phyloP scores from a whole-genome alignment of 2,329 filamentous ascomycete species.

The Colletotrichum coccodes region DNA sequence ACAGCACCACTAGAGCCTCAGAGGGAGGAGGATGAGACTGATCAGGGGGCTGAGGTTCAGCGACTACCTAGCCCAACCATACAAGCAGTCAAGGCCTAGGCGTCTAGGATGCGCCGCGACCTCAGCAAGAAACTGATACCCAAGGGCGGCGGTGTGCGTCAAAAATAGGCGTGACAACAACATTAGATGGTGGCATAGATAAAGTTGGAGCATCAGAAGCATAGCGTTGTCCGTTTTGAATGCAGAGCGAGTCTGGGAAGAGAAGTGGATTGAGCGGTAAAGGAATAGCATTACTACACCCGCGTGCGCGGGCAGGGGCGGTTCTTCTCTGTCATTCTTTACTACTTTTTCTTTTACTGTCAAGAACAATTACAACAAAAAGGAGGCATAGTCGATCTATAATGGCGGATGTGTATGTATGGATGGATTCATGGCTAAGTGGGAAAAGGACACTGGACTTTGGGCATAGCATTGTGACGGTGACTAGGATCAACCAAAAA shows the following conservation, averaged over 20 bases:
- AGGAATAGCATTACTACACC: background rate
- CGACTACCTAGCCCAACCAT: conserved; percentile 42
- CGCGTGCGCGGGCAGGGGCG: background rate
- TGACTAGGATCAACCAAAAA: conserved; percentile 4
- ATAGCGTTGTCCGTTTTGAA: background rate
- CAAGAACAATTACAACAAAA: background rate
- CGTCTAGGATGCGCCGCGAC: background rate
- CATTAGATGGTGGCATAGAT: background rate
- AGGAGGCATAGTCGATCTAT: conserved; percentile 3
- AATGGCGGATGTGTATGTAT: conserved; percentile 19
- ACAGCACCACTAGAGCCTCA: background rate
- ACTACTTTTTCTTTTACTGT: conserved; percentile 18
- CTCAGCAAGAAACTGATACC: background rate
- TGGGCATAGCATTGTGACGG: conserved; percentile 25
- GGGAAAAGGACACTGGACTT: conserved; percentile 23
- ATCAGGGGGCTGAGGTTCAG: conserved; percentile 37
- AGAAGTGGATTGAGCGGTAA: background rate
- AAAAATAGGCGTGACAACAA: background rate
- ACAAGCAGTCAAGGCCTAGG: conserved; percentile 46
- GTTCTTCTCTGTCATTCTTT: conserved; percentile 1
- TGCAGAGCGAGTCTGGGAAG: background rate
- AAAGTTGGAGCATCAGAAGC: background rate
- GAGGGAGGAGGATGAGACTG: conserved; percentile 34
- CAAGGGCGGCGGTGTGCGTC: background rate
- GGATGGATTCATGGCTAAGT: conserved; percentile 20